A percentile compares a stretch with the other conserved stretches of the same genome.
phyloP scores from a whole-genome alignment of 306 rosid genomes.

The Malus sieversii region DNA sequence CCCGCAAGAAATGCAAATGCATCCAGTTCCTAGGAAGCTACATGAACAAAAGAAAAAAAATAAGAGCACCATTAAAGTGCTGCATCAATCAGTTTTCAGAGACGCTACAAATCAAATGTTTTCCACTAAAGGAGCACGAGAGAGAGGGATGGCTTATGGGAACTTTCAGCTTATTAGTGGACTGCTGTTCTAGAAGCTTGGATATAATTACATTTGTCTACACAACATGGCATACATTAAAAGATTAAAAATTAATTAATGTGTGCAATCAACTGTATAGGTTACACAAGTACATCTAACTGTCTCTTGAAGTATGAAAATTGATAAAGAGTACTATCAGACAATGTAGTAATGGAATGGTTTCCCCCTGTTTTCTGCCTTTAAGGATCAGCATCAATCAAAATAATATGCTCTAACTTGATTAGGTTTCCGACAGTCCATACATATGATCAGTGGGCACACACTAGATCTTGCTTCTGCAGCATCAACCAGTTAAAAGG shows the following conservation, averaged over 20 bases:
- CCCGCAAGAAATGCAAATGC: conserved; percentile 98
- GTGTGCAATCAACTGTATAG: background rate
- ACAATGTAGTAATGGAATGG: background rate
- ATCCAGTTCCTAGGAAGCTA: conserved; percentile 99
- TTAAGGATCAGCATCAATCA: background rate
- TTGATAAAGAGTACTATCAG: background rate
- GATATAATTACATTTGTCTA: background rate
- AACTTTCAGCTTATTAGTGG: background rate
- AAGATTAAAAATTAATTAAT: background rate
- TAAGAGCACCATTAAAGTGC: background rate
- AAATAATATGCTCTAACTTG: background rate
- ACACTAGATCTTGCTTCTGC: background rate
- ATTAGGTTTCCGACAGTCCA: background rate
- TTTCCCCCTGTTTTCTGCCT: background rate
- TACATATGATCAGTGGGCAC: background rate
- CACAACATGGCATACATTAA: background rate
- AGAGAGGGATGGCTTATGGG: background rate
- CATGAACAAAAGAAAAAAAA: conserved; percentile 16
- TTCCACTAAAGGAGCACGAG: background rate
- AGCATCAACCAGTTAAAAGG: background rate
- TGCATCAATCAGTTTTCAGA: background rate
- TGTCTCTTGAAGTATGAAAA: background rate
- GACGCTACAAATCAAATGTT: no score
- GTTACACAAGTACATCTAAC: background rate
- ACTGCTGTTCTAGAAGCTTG: background rate